Base-by-base conservation (phyloP, 352 stramenopile species). In the Thalassiosira tumida region DNA sequence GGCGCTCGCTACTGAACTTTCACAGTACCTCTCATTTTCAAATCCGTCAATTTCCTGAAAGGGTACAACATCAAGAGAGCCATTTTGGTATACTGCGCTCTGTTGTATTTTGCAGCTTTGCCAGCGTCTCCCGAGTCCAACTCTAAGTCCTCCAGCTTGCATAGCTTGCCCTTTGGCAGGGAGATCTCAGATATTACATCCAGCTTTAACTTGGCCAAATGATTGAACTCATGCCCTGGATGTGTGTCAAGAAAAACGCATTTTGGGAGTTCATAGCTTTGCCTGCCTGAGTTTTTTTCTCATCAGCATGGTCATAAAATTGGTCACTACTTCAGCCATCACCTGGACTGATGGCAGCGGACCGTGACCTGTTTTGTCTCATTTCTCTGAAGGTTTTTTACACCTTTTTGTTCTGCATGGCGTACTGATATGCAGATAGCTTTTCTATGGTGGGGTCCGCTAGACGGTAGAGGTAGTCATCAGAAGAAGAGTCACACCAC, bases 71-170 rank as follows among this genome's bases (percentile, higher is more conserved):
- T 79, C 26, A 90, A 37, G 1, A 90, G 31, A 24, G 74, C 74
- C n/a, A 76, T 81, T 81, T 90, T 90, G 7, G 84, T 73, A 75
- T 90, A 90, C 6, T 69, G 13, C 72, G 84, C 75, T 73, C 73
- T 47, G n/a, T 35, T 76, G 31, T 87, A 13, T 59, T 41, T 83
- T 37, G 35, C 38, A 38, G 77, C 62, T 72, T 59, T 29, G 10
- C 24, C 31, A 26, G 35, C 29, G 21, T 76, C 33, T 40, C 75
- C 62, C 40, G 65, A 21, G 17, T 31, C 38, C 31, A 82, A 29
- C 33, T 86, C 41, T 29, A 86, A 67, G 76, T 51, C 33, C 31
- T 77, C 79, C 26, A 86, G 17, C 1, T 69, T 37, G 41, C 72
- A 79, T 10, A 79, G 40, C 43, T 40, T 62, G 6, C 29, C 50